phyloP scores from a whole-genome alignment of 2,329 filamentous ascomycete genomes.

The Pseudogymnoascus sp. region DNA sequence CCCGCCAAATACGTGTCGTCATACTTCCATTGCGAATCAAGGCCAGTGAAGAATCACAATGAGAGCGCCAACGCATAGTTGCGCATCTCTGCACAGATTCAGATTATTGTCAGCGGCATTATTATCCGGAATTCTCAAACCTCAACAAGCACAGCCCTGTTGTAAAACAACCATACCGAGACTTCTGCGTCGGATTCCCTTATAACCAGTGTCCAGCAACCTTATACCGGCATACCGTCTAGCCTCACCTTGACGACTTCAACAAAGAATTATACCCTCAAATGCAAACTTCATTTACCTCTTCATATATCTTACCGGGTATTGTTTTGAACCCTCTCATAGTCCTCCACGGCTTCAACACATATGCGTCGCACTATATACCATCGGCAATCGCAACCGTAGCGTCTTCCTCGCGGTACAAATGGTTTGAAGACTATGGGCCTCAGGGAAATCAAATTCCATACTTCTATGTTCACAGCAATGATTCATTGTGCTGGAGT shows the following conservation, averaged over 20 bases:
- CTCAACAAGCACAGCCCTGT: not conserved
- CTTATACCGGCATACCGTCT: not conserved
- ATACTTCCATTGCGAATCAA: not conserved
- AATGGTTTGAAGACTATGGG: conserved; percentile 23
- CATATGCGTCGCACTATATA: conserved; percentile 28
- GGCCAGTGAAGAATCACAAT: not conserved
- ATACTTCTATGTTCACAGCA: conserved; percentile 30
- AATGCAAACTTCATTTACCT: conserved; percentile 21
- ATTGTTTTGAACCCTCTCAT: conserved; percentile 33
- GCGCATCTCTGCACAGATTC: not conserved
- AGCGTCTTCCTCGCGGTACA: conserved; percentile 22
- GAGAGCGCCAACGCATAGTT: not conserved
- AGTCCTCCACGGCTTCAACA: conserved; percentile 32
- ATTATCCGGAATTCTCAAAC: not conserved
- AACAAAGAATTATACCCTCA: not conserved
- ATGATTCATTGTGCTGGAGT: conserved; percentile 31
- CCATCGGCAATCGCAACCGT: conserved; percentile 23
- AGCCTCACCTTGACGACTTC: not conserved
- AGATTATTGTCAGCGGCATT: not conserved
- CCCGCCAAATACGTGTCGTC: not conserved
- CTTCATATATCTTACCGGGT: conserved; percentile 28
- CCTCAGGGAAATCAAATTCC: conserved; percentile 24
- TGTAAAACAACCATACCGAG: not conserved
- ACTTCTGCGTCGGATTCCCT: not conserved
- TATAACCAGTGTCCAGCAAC: not conserved